A percentile compares a stretch with the other conserved stretches of the same genome.
phyloP scores from a whole-genome alignment of 73 alveolate species.

The Tetrahymena thermophila region DNA sequence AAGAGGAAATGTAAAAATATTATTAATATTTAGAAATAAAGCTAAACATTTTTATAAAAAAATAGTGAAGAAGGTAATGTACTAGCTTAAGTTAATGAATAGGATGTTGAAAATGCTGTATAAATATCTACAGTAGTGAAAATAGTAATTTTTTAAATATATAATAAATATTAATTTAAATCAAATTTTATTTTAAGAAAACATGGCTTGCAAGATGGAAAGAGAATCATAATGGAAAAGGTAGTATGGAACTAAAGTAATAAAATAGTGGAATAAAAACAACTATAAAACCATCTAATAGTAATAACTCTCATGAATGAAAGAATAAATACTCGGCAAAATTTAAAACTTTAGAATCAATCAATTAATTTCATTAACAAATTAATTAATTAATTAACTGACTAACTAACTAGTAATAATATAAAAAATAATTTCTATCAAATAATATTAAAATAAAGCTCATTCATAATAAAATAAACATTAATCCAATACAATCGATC shows the following conservation, averaged over 20 bases:
- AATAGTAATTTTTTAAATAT: neutral
- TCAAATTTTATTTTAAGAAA: neutral
- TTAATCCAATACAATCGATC: neutral
- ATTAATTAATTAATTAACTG: too few relatives aligned
- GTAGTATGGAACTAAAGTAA: neutral
- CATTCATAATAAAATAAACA: neutral
- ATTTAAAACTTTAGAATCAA: neutral
- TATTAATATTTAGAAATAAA: neutral
- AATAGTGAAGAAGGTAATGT: neutral
- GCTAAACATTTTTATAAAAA: neutral
- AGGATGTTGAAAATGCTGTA: neutral
- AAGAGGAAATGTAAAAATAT: slow-evolving; percentile 16
- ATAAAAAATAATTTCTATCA: too few relatives aligned
- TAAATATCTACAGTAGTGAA: neutral
- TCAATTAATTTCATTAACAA: too few relatives aligned
- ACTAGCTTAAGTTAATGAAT: neutral
- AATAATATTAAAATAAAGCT: too few relatives aligned
- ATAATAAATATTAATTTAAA: neutral
- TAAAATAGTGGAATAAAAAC: neutral
- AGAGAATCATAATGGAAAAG: neutral
- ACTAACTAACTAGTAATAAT: too few relatives aligned
- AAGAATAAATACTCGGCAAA: neutral
- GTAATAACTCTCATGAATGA: neutral
- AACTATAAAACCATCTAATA: neutral
- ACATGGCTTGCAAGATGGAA: neutral